Conservation (phyloP, 805 yeast genomes). For the Wickerhamiella galacta region DNA sequence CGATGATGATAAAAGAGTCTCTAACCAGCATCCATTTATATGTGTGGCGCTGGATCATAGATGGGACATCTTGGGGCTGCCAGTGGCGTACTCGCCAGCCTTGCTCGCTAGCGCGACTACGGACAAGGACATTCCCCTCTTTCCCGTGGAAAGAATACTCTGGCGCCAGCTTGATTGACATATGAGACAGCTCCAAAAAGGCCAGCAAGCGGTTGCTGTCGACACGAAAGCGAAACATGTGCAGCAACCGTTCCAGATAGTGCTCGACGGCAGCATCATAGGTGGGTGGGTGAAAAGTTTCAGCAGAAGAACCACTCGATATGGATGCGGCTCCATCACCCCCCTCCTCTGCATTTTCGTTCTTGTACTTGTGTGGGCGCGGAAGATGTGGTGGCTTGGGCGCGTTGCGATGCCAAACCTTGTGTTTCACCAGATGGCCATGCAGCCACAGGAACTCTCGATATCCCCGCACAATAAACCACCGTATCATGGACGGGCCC, state of each 20-base stretch:
- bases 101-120: slow-evolving; percentile 70
- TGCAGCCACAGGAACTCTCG: slow-evolving; percentile 61
- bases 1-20: slow-evolving; percentile 70
- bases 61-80: slow-evolving; percentile 56
- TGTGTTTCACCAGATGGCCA: slow-evolving; percentile 29
- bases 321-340: slow-evolving; percentile 4
- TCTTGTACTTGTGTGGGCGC: slow-evolving; percentile 8
- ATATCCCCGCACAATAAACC: slow-evolving; percentile 62
- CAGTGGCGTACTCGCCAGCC: slow-evolving; percentile 95
- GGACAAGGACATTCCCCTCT: slow-evolving; percentile 69
- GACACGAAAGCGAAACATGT: slow-evolving; percentile 47
- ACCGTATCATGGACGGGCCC: slow-evolving; percentile 57
- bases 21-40: slow-evolving; percentile 85
- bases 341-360: slow-evolving; percentile 3
- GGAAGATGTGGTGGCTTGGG: slow-evolving; percentile 32
- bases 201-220: slow-evolving; percentile 72
- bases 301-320: neutral
- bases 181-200: slow-evolving; percentile 79
- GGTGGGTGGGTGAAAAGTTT: neutral
- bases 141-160: slow-evolving; percentile 75
- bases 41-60: slow-evolving; percentile 81
- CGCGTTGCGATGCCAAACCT: slow-evolving; percentile 8
- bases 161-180: slow-evolving; percentile 65
- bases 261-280: slow-evolving; percentile 31
- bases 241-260: slow-evolving; percentile 48